Conservation (phyloP, 2,329 filamentous ascomycete species). For the Chaetomiaceae sp. region DNA sequence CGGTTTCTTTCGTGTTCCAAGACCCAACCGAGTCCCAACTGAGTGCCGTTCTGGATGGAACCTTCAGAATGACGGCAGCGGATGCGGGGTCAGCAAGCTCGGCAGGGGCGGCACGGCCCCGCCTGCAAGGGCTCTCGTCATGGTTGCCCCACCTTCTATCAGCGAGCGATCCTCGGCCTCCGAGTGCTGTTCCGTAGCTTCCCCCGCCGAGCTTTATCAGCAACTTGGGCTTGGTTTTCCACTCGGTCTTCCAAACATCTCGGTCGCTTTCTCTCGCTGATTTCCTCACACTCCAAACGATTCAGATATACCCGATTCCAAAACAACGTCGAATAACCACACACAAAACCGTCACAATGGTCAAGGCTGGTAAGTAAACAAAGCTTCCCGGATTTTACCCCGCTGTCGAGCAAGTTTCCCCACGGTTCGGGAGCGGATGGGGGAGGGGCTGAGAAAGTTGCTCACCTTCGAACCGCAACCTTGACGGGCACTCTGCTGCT, state of each 20-base stretch:
- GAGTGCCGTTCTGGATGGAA: not conserved
- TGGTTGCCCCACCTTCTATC: constrained; percentile 20
- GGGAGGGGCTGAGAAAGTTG: constrained; percentile 24
- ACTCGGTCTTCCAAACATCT: constrained; percentile 13
- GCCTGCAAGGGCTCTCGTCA: constrained; percentile 13
- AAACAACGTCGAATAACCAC: constrained; percentile 8
- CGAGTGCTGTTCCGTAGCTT: constrained; percentile 9
- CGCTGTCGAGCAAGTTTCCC: constrained; percentile 1
- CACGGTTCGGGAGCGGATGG: constrained; percentile 13
- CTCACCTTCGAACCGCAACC: constrained; percentile 32
- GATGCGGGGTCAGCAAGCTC: constrained; percentile 22
- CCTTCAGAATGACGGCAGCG: constrained; percentile 19
- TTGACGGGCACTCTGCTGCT: constrained; percentile 38
- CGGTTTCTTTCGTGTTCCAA: too few relatives aligned
- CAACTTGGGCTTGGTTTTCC: constrained; percentile 2
- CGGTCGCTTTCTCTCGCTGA: not conserved
- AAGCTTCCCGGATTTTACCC: not conserved
- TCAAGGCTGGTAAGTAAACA: constrained; percentile 81
- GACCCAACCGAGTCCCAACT: too few relatives aligned
- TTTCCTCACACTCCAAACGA: not conserved
- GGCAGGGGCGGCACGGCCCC: not conserved
- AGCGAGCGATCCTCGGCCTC: constrained; percentile 22
- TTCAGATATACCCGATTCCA: constrained; percentile 6
- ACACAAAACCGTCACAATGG: constrained; percentile 70
- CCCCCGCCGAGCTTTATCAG: not conserved